phyloP scores from a whole-genome alignment of 2,329 filamentous ascomycete genomes.

The Acephala macrosclerotiorum region DNA sequence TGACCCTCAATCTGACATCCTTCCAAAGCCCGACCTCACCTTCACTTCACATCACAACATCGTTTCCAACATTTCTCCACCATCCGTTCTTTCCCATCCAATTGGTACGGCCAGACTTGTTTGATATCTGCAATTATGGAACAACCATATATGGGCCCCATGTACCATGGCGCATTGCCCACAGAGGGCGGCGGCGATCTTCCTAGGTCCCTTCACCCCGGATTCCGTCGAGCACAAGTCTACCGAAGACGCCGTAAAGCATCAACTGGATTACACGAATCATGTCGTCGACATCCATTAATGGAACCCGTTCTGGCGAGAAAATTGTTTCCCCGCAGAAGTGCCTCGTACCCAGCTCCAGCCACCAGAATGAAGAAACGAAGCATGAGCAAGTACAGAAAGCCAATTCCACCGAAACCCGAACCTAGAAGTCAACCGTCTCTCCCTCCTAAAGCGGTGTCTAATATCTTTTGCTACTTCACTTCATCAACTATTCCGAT shows the following conservation, averaged over 20 bases:
- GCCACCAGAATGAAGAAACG: background rate
- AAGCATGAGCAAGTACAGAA: background rate
- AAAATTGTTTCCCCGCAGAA: too few relatives aligned
- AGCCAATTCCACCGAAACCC: background rate
- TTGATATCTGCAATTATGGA: background rate
- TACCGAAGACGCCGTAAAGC: too few relatives aligned
- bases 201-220: too few relatives aligned
- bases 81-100: background rate
- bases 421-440: background rate
- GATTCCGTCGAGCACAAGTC: too few relatives aligned
- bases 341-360: too few relatives aligned
- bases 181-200: too few relatives aligned
- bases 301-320: too few relatives aligned
- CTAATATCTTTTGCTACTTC: background rate
- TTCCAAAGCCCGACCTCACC: background rate
- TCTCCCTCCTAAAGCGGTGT: background rate
- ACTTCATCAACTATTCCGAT: background rate
- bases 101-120: background rate
- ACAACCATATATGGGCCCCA: background rate
- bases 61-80: background rate
- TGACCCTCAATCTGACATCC: background rate
- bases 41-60: background rate
- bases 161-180: too few relatives aligned
- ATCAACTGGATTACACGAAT: too few relatives aligned
- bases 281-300: too few relatives aligned